Evolutionary conservation across 164 flowering plant species (phyloP).

Genomic region (Stephania cephalantha): DNA sequence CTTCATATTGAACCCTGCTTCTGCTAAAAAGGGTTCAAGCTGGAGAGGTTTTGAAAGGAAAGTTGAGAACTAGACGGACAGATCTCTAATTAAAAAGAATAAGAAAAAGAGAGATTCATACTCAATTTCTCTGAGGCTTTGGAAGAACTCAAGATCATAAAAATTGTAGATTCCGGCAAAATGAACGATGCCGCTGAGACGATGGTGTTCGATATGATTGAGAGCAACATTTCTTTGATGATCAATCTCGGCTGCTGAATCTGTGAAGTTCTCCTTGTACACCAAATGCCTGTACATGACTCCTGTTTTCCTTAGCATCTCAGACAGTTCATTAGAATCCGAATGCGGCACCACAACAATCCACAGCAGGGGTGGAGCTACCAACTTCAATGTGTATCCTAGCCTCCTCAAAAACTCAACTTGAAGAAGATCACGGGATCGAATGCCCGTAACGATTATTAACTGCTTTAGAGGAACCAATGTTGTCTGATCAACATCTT

Average conservation of each 20-base stretch:
- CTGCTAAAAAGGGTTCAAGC: no score
- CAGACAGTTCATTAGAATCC: constrained; percentile 43
- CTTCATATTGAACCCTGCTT: no score
- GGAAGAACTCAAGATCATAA: constrained; percentile 73
- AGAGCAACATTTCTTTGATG: constrained; percentile 76
- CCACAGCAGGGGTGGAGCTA: constrained; percentile 75
- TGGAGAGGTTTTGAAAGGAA: no score
- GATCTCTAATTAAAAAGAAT: not conserved
- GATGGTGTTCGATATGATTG: constrained; percentile 79
- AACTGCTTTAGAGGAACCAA: constrained; percentile 32
- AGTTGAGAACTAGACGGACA: no score
- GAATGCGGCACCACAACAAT: constrained; percentile 56
- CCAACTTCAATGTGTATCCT: constrained; percentile 56
- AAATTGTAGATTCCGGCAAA: constrained; percentile 63
- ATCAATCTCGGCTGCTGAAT: constrained; percentile 45
- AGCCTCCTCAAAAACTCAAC: constrained; percentile 45
- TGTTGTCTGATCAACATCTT: constrained; percentile 3
- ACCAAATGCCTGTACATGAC: constrained; percentile 92
- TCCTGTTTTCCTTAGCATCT: constrained; percentile 62
- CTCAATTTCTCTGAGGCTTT: constrained; percentile 67
- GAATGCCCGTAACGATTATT: constrained; percentile 60
- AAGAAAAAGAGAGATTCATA: constrained; percentile 25
- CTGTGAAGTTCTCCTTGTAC: constrained; percentile 61
- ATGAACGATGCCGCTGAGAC: constrained; percentile 79
- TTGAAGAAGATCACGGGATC: constrained; percentile 24